phyloP scores from a whole-genome alignment of 345 rosid species.

The Conringia planisiliqua region DNA sequence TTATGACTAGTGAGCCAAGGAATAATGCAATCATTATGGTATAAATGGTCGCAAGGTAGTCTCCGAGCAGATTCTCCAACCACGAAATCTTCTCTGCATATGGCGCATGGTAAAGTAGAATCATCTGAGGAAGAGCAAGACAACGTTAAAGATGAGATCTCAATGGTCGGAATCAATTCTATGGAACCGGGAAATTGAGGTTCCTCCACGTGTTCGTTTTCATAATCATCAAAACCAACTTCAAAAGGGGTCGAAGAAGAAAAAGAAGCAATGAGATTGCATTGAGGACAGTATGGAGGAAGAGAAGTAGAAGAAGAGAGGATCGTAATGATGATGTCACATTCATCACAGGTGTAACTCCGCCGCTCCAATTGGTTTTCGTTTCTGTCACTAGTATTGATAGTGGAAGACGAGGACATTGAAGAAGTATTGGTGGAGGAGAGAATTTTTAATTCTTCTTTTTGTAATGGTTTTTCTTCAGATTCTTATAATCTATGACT shows the following conservation, averaged over 20 bases:
- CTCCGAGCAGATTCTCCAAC: slow-evolving; percentile 32
- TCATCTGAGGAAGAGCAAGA: not conserved
- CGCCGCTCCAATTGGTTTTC: not conserved
- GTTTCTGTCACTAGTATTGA: not conserved
- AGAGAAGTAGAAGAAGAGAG: slow-evolving; percentile 11
- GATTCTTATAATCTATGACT: not conserved
- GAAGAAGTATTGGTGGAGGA: not conserved
- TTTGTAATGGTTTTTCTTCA: not conserved
- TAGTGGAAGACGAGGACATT: slow-evolving; percentile 1
- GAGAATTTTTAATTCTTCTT: no score
- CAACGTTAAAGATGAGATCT: slow-evolving; percentile 33
- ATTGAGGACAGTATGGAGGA: slow-evolving; percentile 34
- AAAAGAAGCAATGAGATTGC: slow-evolving; percentile 3
- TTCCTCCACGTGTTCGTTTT: slow-evolving; percentile 33
- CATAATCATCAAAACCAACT: not conserved
- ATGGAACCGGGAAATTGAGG: not conserved
- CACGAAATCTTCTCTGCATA: slow-evolving; percentile 42
- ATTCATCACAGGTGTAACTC: slow-evolving; percentile 43
- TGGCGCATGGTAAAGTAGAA: slow-evolving; percentile 32
- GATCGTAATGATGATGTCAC: slow-evolving; percentile 38
- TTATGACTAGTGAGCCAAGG: slow-evolving; percentile 42
- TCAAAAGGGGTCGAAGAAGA: not conserved
- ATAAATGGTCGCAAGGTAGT: slow-evolving; percentile 51
- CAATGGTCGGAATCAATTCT: slow-evolving; percentile 20
- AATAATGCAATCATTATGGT: slow-evolving; percentile 43